A percentile compares a stretch with the other conserved stretches of the same genome.
Conservation (phyloP, 306 rosid genomes). For the Corylus avellana region DNA sequence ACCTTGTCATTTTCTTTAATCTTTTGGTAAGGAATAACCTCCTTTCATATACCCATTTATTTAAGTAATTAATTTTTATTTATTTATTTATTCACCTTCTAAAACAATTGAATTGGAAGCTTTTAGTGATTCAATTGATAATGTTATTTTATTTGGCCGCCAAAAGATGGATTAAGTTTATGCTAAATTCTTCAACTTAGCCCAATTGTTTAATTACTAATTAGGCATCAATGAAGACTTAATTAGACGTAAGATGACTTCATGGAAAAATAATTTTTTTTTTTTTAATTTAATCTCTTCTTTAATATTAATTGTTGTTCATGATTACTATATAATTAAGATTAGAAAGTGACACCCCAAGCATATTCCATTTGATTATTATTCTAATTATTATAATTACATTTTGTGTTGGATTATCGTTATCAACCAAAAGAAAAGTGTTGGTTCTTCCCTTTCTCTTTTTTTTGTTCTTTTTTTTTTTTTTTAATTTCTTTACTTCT, state of each 20-base stretch:
- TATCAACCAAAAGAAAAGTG: neutral
- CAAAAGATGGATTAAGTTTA: neutral
- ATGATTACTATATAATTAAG: too few species aligned
- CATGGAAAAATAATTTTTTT: neutral
- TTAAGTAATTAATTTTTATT: too few species aligned
- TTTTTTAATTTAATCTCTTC: neutral
- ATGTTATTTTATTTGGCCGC: slow-evolving; percentile 1
- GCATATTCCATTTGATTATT: neutral
- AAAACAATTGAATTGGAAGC: neutral
- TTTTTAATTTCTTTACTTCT: too few species aligned
- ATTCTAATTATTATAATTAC: neutral
- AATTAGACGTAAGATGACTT: neutral
- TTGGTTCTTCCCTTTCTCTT: too few species aligned
- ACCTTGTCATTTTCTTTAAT: slow-evolving; percentile 34
- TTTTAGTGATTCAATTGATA: neutral
- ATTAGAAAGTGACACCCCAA: neutral
- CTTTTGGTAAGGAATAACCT: slow-evolving; percentile 27
- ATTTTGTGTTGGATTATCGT: neutral
- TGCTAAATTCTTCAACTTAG: neutral
- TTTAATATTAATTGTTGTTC: neutral
- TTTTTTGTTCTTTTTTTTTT: too few species aligned
- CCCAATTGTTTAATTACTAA: neutral
- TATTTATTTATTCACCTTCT: slow-evolving; percentile 17
- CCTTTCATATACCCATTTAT: slow-evolving; percentile 18
- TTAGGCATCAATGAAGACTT: neutral